Evolutionary conservation across 768 basidiomycete genomes (phyloP).

Genomic region (Psilocybe tampanensis): DNA sequence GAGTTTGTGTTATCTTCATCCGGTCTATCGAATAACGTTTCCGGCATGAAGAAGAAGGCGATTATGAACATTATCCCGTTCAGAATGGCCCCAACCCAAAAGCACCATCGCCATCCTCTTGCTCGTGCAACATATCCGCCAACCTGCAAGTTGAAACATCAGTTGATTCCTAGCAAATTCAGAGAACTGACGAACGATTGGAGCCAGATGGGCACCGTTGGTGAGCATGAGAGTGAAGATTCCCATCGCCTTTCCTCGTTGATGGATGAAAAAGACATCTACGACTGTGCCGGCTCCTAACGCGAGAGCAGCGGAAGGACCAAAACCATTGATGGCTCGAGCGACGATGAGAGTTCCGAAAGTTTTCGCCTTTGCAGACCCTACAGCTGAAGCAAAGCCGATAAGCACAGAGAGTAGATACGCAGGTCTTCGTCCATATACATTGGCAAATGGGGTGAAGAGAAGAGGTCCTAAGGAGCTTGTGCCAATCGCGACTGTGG

Average conservation of each 20-base stretch:
- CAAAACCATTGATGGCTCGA: constrained; percentile 38
- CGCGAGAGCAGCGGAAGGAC: constrained; percentile 35
- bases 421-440: constrained; percentile 39
- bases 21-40: constrained; percentile 40
- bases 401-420: constrained; percentile 38
- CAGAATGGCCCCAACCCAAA: constrained; percentile 46
- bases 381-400: constrained; percentile 35
- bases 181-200: constrained; percentile 32
- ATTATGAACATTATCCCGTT: constrained; percentile 38
- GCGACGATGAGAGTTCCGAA: constrained; percentile 35
- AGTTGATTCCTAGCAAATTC: background rate
- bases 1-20: constrained; percentile 12
- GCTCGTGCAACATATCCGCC: constrained; percentile 40
- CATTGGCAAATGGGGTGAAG: constrained; percentile 42
- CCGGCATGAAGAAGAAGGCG: constrained; percentile 41
- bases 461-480: constrained; percentile 37
- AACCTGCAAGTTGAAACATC: constrained; percentile 21
- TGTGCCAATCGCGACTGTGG: constrained; percentile 37
- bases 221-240: constrained; percentile 43
- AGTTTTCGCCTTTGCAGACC: constrained; percentile 34
- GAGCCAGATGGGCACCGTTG: constrained; percentile 43
- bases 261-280: constrained; percentile 36
- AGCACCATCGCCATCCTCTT: constrained; percentile 46
- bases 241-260: constrained; percentile 46
- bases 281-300: constrained; percentile 42